Conservation (phyloP, 306 rosid species). For the Sindora glabra region DNA sequence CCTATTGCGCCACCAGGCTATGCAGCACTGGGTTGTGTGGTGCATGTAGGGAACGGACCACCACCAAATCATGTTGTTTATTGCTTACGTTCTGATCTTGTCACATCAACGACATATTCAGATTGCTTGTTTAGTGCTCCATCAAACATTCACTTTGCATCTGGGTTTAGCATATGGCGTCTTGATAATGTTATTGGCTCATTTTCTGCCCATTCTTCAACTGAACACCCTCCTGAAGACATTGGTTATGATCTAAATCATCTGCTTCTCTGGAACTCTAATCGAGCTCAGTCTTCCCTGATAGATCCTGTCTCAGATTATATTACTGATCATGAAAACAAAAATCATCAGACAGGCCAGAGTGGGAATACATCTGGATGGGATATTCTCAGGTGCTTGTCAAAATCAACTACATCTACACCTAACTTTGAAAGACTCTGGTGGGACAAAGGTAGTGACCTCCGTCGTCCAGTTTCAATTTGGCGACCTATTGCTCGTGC, state of each 20-base stretch:
- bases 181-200: slow-evolving; percentile 81
- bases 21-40: slow-evolving; percentile 79
- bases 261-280: slow-evolving; percentile 77
- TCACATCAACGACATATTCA: slow-evolving; percentile 60
- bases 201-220: slow-evolving; percentile 67
- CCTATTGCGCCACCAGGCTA: slow-evolving; percentile 92
- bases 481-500: slow-evolving; percentile 83
- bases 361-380: slow-evolving; percentile 64
- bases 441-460: slow-evolving; percentile 96
- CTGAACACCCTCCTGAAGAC: slow-evolving; percentile 41
- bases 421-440: slow-evolving; percentile 95
- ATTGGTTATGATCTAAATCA: slow-evolving; percentile 62
- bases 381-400: slow-evolving; percentile 72
- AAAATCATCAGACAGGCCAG: slow-evolving; percentile 42
- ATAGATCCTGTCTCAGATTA: slow-evolving; percentile 37
- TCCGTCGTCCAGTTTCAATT: slow-evolving; percentile 74
- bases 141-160: slow-evolving; percentile 37
- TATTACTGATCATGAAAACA: slow-evolving; percentile 30
- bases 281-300: slow-evolving; percentile 33
- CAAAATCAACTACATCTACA: slow-evolving; percentile 73
- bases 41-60: slow-evolving; percentile 60
- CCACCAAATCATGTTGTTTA: slow-evolving; percentile 74
- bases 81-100: slow-evolving; percentile 86
- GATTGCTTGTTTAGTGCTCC: slow-evolving; percentile 60
- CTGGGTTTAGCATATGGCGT: slow-evolving; percentile 94